These are phyloP conservation scores for Lipomyces yamanashiensis DNA, from an alignment of 805 yeast species.

Conservation along the genomic window DNA sequence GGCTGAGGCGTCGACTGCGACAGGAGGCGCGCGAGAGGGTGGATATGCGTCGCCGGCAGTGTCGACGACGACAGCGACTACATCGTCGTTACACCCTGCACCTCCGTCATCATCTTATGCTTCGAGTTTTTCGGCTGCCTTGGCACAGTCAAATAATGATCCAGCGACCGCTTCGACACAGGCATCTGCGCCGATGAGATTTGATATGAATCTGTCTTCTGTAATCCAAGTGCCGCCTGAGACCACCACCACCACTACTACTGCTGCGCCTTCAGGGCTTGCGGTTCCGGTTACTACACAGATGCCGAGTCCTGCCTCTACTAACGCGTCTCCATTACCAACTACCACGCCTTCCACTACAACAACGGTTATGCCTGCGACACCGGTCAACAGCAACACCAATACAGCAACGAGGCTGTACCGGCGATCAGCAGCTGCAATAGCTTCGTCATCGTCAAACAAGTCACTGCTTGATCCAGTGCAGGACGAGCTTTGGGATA, in stretches of 20 bases:
- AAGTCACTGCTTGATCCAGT: constrained; percentile 20
- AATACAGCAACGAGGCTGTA: not conserved
- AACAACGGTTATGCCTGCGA: not conserved
- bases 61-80: not conserved
- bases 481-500: constrained; percentile 35
- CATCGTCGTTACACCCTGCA: not conserved
- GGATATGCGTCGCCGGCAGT: not conserved
- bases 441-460: not conserved
- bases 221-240: constrained; percentile 14
- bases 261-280: constrained; percentile 1
- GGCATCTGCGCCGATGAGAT: constrained; percentile 15
- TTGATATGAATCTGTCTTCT: constrained; percentile 26
- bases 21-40: not conserved
- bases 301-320: constrained; percentile 1
- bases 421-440: not conserved
- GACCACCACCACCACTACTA: not conserved
- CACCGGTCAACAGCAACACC: constrained; percentile 2
- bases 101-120: not conserved
- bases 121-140: not conserved
- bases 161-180: not conserved
- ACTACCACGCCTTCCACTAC: not conserved
- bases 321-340: not conserved
- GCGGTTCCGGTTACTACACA: constrained; percentile 4
- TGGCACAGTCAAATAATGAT: not conserved
- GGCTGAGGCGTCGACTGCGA: not conserved